These are phyloP conservation scores for Pulveroboletus sp. DNA, from an alignment of 768 basidiomycete species.

Conservation along the genomic window DNA sequence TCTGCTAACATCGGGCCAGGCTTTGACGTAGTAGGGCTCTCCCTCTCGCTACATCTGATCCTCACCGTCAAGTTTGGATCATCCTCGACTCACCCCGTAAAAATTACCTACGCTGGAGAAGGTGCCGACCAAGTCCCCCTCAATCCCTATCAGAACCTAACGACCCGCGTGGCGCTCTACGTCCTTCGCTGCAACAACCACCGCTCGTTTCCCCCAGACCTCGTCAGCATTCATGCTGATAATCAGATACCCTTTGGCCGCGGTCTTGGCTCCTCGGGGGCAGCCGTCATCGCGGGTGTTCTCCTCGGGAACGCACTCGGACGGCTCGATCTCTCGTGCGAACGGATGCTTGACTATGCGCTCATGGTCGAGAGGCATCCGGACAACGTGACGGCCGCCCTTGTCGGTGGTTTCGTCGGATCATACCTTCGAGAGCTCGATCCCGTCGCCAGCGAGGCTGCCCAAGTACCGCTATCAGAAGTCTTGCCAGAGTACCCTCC, in stretches of 20 bases:
- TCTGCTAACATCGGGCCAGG: constrained; percentile 99
- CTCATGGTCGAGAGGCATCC: constrained; percentile 99
- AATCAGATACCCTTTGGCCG: constrained; percentile 98
- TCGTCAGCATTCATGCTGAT: constrained; percentile 63
- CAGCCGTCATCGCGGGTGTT: constrained; percentile 97
- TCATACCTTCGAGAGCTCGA: constrained; percentile 92
- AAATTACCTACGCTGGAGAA: constrained; percentile 78
- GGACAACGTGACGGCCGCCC: constrained; percentile 96
- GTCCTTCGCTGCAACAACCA: constrained; percentile 87
- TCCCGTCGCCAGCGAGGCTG: constrained; percentile 70
- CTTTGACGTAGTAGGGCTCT: constrained; percentile 98
- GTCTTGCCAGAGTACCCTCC: constrained; percentile 94
- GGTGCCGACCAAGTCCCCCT: constrained; percentile 90
- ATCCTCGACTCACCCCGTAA: constrained; percentile 46
- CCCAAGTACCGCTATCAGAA: constrained; percentile 90
- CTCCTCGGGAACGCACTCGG: constrained; percentile 85
- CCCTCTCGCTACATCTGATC: constrained; percentile 80
- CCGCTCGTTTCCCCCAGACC: constrained; percentile 66
- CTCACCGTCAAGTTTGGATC: constrained; percentile 53
- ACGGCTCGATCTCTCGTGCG: constrained; percentile 57
- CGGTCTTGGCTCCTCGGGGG: constrained; percentile 95
- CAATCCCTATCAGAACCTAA: constrained; percentile 94
- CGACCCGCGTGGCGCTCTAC: constrained; percentile 95
- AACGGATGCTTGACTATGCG: constrained; percentile 88
- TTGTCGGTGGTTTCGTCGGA: constrained; percentile 95